These are phyloP conservation scores for Scutellaria minor DNA, from an alignment of 257 asterid genomes.

Conservation along the genomic window DNA sequence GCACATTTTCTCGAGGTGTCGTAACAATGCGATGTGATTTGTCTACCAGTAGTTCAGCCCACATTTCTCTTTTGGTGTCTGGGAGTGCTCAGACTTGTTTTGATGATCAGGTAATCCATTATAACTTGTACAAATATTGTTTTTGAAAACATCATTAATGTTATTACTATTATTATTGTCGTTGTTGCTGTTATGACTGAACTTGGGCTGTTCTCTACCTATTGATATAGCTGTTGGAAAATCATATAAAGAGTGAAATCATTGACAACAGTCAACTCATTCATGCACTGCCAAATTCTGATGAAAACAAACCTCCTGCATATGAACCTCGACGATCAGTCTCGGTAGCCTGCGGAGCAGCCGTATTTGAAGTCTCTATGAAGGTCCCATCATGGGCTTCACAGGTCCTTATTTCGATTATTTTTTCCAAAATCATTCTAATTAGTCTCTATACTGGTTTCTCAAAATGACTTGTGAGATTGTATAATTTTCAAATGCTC, in stretches of 20 bases:
- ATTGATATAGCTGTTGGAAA: constrained; percentile 72
- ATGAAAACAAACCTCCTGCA: constrained; percentile 56
- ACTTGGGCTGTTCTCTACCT: constrained; percentile 15
- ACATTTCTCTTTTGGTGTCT: constrained; percentile 90
- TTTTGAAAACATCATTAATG: not conserved
- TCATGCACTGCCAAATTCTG: constrained; percentile 58
- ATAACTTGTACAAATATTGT: not conserved
- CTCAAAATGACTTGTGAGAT: not conserved
- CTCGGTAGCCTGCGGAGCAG: constrained; percentile 93
- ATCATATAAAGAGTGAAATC: constrained; percentile 93
- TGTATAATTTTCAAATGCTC: not conserved
- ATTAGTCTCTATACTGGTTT: not conserved
- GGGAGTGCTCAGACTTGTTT: constrained; percentile 98
- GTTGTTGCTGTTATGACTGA: constrained; percentile 7
- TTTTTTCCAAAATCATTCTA: not conserved
- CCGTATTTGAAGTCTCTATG: constrained; percentile 86
- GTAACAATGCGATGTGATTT: constrained; percentile 97
- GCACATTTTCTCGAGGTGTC: constrained; percentile 92
- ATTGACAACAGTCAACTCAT: constrained; percentile 74
- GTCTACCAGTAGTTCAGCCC: constrained; percentile 91
- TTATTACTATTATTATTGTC: not conserved
- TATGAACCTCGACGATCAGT: constrained; percentile 90
- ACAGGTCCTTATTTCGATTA: constrained; percentile 58
- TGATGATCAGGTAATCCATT: constrained; percentile 81
- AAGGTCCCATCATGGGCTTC: constrained; percentile 97